Evolutionary conservation across 352 stramenopile species (phyloP), one percentile per base, ranked within the genome.

Genomic region (Thraustochytrium sp.): DNA sequence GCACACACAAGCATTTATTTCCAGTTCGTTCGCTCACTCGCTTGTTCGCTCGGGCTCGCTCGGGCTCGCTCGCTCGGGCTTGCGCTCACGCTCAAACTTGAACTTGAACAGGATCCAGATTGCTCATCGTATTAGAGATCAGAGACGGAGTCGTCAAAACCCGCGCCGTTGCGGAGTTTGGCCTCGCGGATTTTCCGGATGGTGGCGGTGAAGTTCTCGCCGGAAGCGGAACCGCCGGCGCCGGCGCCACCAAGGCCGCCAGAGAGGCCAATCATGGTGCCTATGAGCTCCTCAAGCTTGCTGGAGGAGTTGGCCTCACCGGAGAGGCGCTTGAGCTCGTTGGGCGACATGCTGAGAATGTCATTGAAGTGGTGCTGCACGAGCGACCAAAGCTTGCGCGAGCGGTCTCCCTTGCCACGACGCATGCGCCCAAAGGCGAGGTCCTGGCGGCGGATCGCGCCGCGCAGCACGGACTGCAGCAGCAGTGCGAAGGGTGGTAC

Each of bases 261-360:
- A n/a, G 46, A 29, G 23, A 44, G 4, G 26, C 59, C 59, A 42
- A 72, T 36, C 26, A 80, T 80, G 18, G 5, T 21, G 18, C 26
- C 37, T 26, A 82, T 82, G 29, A 82, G 74, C 56, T 82, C 74
- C 46, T 82, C 74, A 16, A 82, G 53, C 54, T 82, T 82, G 0
- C 23, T 51, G 21, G 49, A 55, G 26, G 26, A 68, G 53, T 38
- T 82, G 4, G 74, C 74, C 54, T 82, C 51, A 8, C 36, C 74
- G 5, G 74, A 82, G 4, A 82, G 23, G 31, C 56, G 51, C 29
- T 82, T 82, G 37, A 82, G 18, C n/a, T 54, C 21, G 18, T 82
- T 34, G 18, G 74, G 74, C 18, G 74, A 82, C n/a, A 82, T 40
- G 55, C 34, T 82, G n/a, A 82, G 34, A 40, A 82, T 82, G 56